These are phyloP conservation scores for Aegilops umbellulata DNA, from an alignment of 176 grass and related monocot species.

Conservation along the genomic window DNA sequence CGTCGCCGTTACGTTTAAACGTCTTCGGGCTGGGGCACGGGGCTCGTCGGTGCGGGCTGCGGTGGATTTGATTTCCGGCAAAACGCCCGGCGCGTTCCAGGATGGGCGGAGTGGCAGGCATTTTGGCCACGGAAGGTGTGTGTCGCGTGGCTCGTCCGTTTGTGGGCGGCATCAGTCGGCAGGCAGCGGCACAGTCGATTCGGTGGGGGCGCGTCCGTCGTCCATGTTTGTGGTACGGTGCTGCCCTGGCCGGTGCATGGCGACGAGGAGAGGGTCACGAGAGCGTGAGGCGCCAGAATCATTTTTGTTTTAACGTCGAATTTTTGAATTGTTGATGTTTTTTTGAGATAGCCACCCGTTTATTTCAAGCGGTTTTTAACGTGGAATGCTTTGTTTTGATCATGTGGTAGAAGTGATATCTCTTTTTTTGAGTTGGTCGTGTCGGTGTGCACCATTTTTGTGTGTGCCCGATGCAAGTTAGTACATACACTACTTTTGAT, in stretches of 20 bases:
- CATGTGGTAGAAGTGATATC: too few species aligned
- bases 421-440: too few species aligned
- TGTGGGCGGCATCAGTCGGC: neutral
- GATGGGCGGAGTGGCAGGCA: constrained; percentile 5
- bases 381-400: too few species aligned
- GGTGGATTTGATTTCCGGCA: neutral
- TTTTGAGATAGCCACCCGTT: too few species aligned
- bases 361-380: too few species aligned
- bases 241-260: neutral
- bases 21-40: neutral
- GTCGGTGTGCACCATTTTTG: too few species aligned
- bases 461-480: too few species aligned
- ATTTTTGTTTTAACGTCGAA: too few species aligned
- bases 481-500: too few species aligned
- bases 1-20: neutral
- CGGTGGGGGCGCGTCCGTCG: neutral
- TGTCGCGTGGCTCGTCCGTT: neutral
- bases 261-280: neutral
- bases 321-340: too few species aligned
- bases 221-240: neutral
- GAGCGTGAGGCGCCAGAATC: neutral
- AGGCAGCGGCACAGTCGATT: neutral
- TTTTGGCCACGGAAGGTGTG: neutral
- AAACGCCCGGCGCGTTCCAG: neutral
- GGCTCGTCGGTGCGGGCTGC: neutral